These are phyloP conservation scores for Musa itinerans DNA, from an alignment of 176 grass and related monocot genomes.

Conservation along the genomic window DNA sequence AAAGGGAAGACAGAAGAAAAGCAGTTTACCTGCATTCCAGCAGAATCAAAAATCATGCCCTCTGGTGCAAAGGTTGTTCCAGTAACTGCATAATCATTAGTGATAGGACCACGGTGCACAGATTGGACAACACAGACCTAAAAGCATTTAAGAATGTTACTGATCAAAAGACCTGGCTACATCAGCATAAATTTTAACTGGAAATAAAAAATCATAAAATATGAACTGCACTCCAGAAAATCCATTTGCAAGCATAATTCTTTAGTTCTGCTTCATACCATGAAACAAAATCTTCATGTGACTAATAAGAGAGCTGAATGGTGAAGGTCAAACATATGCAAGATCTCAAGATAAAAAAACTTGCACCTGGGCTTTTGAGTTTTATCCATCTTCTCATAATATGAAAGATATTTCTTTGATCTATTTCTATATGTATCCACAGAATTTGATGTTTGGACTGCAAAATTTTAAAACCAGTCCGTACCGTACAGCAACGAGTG, in stretches of 20 bases:
- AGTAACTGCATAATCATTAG: constrained; percentile 72
- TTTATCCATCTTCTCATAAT: too few species aligned
- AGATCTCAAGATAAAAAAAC: too few species aligned
- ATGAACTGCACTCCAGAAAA: neutral
- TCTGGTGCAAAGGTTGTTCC: constrained; percentile 98
- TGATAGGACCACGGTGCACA: constrained; percentile 69
- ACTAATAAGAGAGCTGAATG: too few species aligned
- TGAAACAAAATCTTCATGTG: too few species aligned
- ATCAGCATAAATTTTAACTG: neutral
- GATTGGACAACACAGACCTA: constrained; percentile 89
- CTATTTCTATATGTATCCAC: too few species aligned
- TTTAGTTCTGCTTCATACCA: too few species aligned
- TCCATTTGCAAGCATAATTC: neutral
- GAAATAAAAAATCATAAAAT: neutral
- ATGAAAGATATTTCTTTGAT: too few species aligned
- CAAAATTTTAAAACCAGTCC: too few species aligned
- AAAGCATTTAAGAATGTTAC: constrained; percentile 19
- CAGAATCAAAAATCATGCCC: constrained; percentile 81
- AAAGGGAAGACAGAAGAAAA: constrained; percentile 6
- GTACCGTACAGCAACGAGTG: too few species aligned
- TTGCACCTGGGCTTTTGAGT: too few species aligned
- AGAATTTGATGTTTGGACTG: too few species aligned
- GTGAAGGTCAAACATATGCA: too few species aligned
- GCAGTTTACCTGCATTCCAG: constrained; percentile 53
- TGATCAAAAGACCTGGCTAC: neutral